Percentiles rank a stretch among this genome's conserved stretches.
Conservation (phyloP, 768 basidiomycete species). For the Mycena galericulata region DNA sequence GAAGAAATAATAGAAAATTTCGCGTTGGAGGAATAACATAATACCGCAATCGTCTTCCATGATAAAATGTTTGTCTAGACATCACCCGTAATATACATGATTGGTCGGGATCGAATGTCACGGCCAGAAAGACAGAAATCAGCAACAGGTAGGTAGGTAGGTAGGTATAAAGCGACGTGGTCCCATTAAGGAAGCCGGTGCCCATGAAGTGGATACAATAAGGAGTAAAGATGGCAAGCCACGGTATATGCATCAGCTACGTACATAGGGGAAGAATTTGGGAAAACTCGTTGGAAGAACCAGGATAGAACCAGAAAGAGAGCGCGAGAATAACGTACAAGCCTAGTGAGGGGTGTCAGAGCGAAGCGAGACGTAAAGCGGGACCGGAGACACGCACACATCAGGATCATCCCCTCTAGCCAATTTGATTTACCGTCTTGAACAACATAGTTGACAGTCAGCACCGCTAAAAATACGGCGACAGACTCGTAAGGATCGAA, state of each 20-base stretch:
- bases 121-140: not conserved
- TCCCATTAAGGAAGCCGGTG: no score
- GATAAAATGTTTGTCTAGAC: not conserved
- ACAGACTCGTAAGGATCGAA: conserved; percentile 94
- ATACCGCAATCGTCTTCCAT: no score
- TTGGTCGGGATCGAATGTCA: not conserved
- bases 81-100: not conserved
- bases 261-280: not conserved
- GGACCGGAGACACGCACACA: conserved; percentile 59
- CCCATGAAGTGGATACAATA: no score
- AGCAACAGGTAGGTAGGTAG: not conserved
- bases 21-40: no score
- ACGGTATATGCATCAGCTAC: conserved; percentile 5
- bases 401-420: conserved; percentile 79
- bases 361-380: not conserved
- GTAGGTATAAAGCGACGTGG: not conserved
- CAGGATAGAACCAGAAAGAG: conserved; percentile 74
- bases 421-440: conserved; percentile 88
- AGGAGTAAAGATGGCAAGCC: not conserved
- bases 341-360: conserved; percentile 48
- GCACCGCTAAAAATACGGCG: conserved; percentile 63
- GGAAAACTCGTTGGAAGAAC: conserved; percentile 34
- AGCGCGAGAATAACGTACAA: conserved; percentile 80
- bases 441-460: conserved; percentile 86
- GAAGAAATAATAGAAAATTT: no score